Percentiles rank a stretch among this genome's conserved stretches.
These are phyloP conservation scores for Chytriomyces sp. DNA, from an alignment of 192 early-diverging fungal genomes.

Conservation along the genomic window DNA sequence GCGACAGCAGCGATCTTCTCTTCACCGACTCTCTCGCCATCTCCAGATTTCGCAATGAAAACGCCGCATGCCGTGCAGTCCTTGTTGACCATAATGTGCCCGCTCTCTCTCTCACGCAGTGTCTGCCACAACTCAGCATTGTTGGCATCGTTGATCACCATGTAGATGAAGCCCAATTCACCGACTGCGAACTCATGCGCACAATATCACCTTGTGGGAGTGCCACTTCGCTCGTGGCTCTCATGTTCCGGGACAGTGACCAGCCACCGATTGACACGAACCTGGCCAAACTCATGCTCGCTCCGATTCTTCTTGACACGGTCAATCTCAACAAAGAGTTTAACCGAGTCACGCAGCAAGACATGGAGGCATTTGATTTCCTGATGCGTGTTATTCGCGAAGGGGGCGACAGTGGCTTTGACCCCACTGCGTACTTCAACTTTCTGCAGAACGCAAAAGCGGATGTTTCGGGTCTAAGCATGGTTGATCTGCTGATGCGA, in stretches of 20 bases:
- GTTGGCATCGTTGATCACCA: slow-evolving; percentile 76
- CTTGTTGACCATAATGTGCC: slow-evolving; percentile 77
- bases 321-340: slow-evolving; percentile 58
- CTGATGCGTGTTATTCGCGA: slow-evolving; percentile 32
- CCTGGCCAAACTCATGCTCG: slow-evolving; percentile 56
- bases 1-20: background rate
- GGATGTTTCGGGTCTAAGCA: slow-evolving; percentile 51
- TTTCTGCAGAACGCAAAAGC: slow-evolving; percentile 62
- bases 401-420: slow-evolving; percentile 21
- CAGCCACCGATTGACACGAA: slow-evolving; percentile 26
- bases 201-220: slow-evolving; percentile 68
- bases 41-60: slow-evolving; percentile 42
- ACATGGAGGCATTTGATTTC: slow-evolving; percentile 49
- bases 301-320: slow-evolving; percentile 74
- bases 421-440: slow-evolving; percentile 41
- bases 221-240: slow-evolving; percentile 58
- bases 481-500: slow-evolving; percentile 63
- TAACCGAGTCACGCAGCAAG: slow-evolving; percentile 54
- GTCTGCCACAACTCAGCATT: slow-evolving; percentile 32
- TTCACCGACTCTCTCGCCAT: background rate
- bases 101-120: slow-evolving; percentile 34
- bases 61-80: slow-evolving; percentile 60
- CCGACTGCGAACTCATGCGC: slow-evolving; percentile 45
- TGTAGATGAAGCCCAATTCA: slow-evolving; percentile 61
- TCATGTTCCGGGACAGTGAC: slow-evolving; percentile 33